Conservation (phyloP, 2,329 filamentous ascomycete species). For the Phaeosphaeriaceae sp. region DNA sequence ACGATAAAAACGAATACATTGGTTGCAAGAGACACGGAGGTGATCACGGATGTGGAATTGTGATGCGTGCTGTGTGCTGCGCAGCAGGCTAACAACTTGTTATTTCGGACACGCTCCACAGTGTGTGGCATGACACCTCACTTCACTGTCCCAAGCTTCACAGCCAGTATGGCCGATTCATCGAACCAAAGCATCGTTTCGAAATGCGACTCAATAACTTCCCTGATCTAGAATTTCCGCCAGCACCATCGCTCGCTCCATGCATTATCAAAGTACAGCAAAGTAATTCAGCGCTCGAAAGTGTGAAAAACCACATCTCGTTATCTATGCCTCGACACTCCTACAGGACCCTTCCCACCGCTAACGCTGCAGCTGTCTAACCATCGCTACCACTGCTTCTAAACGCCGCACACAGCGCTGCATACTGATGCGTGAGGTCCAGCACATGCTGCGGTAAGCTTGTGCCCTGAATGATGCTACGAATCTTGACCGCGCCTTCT, state of each 20-base stretch:
- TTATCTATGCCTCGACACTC: background rate
- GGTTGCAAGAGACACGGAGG: constrained; percentile 37
- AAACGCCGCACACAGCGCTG: constrained; percentile 91
- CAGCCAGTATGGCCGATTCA: background rate
- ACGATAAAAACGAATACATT: constrained; percentile 51
- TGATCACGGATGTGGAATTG: background rate
- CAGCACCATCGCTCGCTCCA: constrained; percentile 14
- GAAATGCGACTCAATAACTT: background rate
- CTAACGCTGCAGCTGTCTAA: no score
- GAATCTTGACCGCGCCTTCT: constrained; percentile 94
- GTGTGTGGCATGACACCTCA: background rate
- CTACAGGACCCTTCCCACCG: background rate
- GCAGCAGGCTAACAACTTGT: background rate
- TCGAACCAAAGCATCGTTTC: background rate
- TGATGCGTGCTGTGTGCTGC: background rate
- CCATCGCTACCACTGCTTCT: constrained; percentile 91
- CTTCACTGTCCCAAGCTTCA: background rate
- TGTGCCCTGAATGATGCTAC: constrained; percentile 96
- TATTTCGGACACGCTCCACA: no score
- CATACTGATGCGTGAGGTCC: constrained; percentile 95
- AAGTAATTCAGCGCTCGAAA: background rate
- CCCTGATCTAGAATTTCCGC: constrained; percentile 8
- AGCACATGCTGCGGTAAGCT: constrained; percentile 91
- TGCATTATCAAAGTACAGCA: constrained; percentile 16
- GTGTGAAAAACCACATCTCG: background rate